Base-by-base conservation (phyloP, 1,284 basidiomycete genomes). In the Papiliotrema fonsecae region DNA sequence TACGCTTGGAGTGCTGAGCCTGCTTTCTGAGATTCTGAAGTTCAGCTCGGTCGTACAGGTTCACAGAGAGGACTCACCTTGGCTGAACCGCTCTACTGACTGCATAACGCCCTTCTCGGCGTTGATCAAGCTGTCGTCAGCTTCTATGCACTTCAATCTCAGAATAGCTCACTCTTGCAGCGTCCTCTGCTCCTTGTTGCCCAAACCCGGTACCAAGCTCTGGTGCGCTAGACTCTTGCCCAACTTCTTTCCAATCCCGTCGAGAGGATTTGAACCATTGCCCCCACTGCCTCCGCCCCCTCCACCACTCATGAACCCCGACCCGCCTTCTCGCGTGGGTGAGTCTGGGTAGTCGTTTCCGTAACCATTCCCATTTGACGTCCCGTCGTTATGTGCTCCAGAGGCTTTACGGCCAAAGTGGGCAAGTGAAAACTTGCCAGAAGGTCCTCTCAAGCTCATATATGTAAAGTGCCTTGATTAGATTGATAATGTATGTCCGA, bases 41-140 rank as follows among this genome's bases (percentile, higher is more conserved):
- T 10, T 16, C 24, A n/a, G 19, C 42, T 37, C 10, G 42, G 46
- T 27, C n/a, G 24, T 26, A 21, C 18, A 35, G 31, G 35, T 18
- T 38, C 14, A 49, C 21, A 18, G 26, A 14, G 35, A 19, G 22
- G 16, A 40, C 51, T 44, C 35, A 56, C 63, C 64, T 1, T 39
- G 6, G 14, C 64, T 61, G 14, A 72, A 54, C 21, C 60, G 59
- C 45, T 74, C 84, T 54, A 76, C 87, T 81, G 83, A 81, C 46
- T 79, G 76, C 38, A 94, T 76, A 14, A 93, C 85, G 4, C 79
- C 75, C 76, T 97, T 97, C 74, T 97, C 92, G 0, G 86, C 80
- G 2, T 82, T 85, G 55, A 97, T 97, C 55, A 94, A 77, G 62
- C 92, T 89, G 42, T 34, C n/a, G 46, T 58, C 31, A 59, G 54